Percentiles rank a stretch among this genome's conserved stretches.
Evolutionary conservation across 2,329 filamentous ascomycete genomes (phyloP).

Genomic region (Cercospora citrullina): DNA sequence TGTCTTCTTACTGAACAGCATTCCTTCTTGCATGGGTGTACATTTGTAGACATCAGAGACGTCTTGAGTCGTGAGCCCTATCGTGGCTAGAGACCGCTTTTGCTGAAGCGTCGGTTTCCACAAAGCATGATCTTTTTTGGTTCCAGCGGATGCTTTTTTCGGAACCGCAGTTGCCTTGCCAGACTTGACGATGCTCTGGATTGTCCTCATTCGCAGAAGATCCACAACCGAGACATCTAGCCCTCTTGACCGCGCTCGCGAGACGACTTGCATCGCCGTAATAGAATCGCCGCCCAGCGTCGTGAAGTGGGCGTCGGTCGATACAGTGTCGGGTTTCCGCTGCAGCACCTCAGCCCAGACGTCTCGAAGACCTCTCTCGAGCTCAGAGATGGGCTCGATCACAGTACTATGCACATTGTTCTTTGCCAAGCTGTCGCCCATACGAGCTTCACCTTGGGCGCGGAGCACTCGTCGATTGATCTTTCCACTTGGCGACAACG

Average conservation of each 20-base stretch:
- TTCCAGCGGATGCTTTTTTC: not conserved
- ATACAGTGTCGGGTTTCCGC: not conserved
- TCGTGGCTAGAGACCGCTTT: not conserved
- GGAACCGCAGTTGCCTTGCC: not conserved
- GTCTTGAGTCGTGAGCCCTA: not conserved
- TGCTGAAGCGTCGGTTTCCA: not conserved
- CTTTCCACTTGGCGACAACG: conserved; percentile 50
- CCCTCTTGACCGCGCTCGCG: not conserved
- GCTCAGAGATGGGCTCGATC: not conserved
- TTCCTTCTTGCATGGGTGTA: conserved; percentile 6
- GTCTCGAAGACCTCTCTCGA: conserved; percentile 1
- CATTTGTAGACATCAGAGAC: not conserved
- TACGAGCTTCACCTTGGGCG: not conserved
- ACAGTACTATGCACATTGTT: not conserved
- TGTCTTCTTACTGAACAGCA: not conserved
- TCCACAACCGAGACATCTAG: not conserved
- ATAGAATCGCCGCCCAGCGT: conserved; percentile 51
- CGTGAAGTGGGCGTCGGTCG: conserved; percentile 45
- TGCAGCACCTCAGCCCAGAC: conserved; percentile 15
- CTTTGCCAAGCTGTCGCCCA: not conserved
- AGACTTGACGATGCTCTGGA: not conserved
- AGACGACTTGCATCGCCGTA: conserved; percentile 47
- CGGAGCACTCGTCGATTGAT: conserved; percentile 3
- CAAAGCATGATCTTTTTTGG: not conserved
- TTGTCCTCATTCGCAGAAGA: not conserved